These are phyloP conservation scores for Tetrapisispora pingtungensis DNA, from an alignment of 805 yeast genomes.

Conservation along the genomic window DNA sequence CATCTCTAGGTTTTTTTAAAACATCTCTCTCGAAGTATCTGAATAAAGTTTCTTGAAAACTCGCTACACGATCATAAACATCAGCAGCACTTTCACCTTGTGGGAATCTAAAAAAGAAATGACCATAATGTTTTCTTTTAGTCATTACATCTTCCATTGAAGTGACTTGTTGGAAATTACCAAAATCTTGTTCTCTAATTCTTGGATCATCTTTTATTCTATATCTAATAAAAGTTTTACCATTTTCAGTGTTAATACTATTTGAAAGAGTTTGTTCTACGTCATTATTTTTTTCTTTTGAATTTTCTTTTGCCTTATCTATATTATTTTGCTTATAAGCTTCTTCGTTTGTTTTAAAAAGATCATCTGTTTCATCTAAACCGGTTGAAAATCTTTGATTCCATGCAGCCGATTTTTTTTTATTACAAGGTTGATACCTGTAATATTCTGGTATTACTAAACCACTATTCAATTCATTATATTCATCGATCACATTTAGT, in stretches of 20 bases:
- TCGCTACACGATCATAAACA: constrained; percentile 83
- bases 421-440: constrained; percentile 21
- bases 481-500: constrained; percentile 41
- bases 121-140: constrained; percentile 81
- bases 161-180: constrained; percentile 74
- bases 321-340: background rate
- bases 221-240: constrained; percentile 35
- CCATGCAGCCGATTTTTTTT: constrained; percentile 24
- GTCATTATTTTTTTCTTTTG: constrained; percentile 16
- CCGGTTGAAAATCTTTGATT: constrained; percentile 17
- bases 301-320: constrained; percentile 38
- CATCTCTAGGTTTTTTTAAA: constrained; percentile 56
- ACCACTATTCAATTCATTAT: constrained; percentile 11
- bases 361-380: constrained; percentile 17
- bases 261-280: background rate
- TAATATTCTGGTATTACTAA: constrained; percentile 13
- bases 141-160: constrained; percentile 75
- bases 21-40: constrained; percentile 58
- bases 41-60: constrained; percentile 78
- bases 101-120: constrained; percentile 80
- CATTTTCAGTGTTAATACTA: constrained; percentile 3
- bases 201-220: constrained; percentile 77
- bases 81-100: constrained; percentile 95
- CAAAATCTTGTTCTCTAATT: constrained; percentile 91
- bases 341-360: background rate